phyloP scores from a whole-genome alignment of 108 stramenopile genomes.

The Skeletonema costatum region DNA sequence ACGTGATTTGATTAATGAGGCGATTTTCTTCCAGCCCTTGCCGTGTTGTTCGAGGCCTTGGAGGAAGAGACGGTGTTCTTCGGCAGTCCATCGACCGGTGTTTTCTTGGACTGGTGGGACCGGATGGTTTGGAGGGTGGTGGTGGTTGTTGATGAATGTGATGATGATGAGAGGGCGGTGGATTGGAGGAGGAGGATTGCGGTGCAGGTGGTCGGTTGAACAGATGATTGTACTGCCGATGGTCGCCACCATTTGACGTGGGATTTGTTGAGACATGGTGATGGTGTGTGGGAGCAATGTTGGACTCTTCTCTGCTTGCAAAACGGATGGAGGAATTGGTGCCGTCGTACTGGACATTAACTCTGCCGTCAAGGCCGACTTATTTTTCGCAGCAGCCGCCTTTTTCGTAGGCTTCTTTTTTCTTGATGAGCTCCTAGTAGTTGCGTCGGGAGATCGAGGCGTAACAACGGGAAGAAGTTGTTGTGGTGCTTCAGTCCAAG shows the following conservation, averaged over 20 bases:
- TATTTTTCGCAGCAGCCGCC: neutral
- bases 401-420: neutral
- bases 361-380: neutral
- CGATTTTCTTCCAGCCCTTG: slow-evolving; percentile 96
- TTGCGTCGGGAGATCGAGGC: neutral
- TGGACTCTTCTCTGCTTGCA: neutral
- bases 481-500: neutral
- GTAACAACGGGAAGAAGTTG: neutral
- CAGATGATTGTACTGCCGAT: neutral
- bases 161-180: neutral
- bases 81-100: slow-evolving; percentile 97
- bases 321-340: neutral
- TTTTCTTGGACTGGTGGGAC: slow-evolving; percentile 55
- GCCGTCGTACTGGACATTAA: neutral
- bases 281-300: neutral
- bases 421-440: neutral
- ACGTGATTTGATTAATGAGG: slow-evolving; percentile 87
- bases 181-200: neutral
- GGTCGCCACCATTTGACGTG: neutral
- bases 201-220: neutral
- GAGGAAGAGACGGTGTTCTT: slow-evolving; percentile 94
- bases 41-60: slow-evolving; percentile 94
- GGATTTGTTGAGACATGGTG: neutral
- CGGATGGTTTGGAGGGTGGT: neutral
- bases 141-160: neutral